These are phyloP conservation scores for Pezicula neosporulosa DNA, from an alignment of 2,329 filamentous ascomycete species.

Conservation along the genomic window DNA sequence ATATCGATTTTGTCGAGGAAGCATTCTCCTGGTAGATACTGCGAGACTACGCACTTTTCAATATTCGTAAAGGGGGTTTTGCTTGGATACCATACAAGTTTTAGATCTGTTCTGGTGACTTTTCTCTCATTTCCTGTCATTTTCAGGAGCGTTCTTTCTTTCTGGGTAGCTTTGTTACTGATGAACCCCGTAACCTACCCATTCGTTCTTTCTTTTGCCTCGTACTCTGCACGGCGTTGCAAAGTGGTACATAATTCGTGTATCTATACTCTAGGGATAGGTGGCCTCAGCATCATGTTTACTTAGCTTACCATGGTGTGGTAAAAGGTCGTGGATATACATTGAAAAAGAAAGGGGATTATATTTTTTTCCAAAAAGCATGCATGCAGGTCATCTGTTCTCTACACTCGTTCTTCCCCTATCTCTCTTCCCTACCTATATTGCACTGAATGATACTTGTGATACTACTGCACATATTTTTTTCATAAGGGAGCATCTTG, in stretches of 20 bases:
- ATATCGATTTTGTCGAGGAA: constrained; percentile 77
- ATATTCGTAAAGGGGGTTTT: not conserved
- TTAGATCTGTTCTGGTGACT: not conserved
- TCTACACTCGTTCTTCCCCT: not conserved
- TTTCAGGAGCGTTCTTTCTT: not conserved
- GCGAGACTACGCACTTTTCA: not conserved
- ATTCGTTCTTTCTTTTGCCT: not conserved
- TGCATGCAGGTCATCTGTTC: not conserved
- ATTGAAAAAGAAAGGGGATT: too few species aligned
- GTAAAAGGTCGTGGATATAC: not conserved
- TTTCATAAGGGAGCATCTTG: too few species aligned
- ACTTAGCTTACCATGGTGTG: too few species aligned
- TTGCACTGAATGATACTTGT: not conserved
- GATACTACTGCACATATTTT: too few species aligned
- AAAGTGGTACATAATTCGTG: not conserved
- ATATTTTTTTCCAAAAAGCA: not conserved
- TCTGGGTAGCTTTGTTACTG: not conserved
- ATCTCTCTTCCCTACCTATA: not conserved
- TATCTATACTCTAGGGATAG: constrained; percentile 1
- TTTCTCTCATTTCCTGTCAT: constrained; percentile 5
- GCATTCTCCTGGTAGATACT: constrained; percentile 60
- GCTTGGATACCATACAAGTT: not conserved
- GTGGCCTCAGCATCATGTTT: not conserved
- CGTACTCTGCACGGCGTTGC: not conserved
- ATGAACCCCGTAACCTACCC: not conserved